These are phyloP conservation scores for Capsicum baccatum DNA, from an alignment of 257 asterid species.

Conservation along the genomic window DNA sequence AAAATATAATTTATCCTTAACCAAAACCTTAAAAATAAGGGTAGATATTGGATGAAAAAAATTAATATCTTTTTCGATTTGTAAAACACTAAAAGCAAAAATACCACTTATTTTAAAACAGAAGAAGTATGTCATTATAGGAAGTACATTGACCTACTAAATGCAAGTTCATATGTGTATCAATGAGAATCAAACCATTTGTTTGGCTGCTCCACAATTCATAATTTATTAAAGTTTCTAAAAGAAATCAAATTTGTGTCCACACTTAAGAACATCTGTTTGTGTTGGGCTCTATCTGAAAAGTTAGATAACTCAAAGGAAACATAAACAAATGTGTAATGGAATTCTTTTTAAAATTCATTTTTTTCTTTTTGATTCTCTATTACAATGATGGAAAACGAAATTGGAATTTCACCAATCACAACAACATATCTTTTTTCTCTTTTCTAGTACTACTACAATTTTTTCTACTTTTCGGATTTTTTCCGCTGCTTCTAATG, in stretches of 20 bases:
- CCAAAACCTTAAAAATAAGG: too few relatives aligned
- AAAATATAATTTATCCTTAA: too few relatives aligned
- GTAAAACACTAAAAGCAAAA: too few relatives aligned
- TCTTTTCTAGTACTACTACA: neutral
- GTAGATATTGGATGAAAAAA: too few relatives aligned
- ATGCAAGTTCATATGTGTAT: too few relatives aligned
- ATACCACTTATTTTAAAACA: too few relatives aligned
- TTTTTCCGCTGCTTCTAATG: neutral
- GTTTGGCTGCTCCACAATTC: neutral
- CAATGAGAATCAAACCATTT: too few relatives aligned
- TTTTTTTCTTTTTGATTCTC: neutral
- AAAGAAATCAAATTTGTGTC: constrained; percentile 22
- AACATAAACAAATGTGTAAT: too few relatives aligned
- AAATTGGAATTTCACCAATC: neutral
- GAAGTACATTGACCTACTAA: too few relatives aligned
- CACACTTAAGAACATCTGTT: constrained; percentile 38
- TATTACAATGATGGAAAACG: constrained; percentile 33
- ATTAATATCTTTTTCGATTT: too few relatives aligned
- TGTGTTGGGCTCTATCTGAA: constrained; percentile 40
- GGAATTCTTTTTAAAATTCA: too few relatives aligned
- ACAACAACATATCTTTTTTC: constrained; percentile 4
- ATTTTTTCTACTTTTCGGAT: neutral
- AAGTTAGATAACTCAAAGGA: constrained; percentile 29
- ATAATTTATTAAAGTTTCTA: neutral
- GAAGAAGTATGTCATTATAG: too few relatives aligned